phyloP scores from a whole-genome alignment of 768 basidiomycete species.

The Pholiota molesta region DNA sequence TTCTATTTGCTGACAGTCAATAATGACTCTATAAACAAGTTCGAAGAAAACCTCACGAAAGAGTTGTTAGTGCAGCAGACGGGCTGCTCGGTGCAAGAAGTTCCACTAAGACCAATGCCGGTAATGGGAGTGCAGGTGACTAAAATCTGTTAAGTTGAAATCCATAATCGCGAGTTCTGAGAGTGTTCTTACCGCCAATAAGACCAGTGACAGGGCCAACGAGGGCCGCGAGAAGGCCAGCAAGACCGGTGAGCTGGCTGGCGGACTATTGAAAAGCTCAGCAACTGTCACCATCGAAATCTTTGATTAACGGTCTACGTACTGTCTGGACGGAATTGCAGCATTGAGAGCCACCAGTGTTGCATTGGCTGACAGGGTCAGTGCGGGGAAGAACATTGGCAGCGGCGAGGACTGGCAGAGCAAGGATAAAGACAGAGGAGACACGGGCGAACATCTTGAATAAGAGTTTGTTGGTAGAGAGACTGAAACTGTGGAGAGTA shows the following conservation, averaged over 20 bases:
- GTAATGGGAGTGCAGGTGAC: conserved; percentile 34
- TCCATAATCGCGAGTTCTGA: not conserved
- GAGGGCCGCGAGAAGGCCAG: not conserved
- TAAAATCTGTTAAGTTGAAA: not conserved
- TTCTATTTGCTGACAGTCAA: conserved; percentile 22
- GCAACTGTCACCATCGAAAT: not conserved
- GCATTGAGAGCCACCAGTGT: conserved; percentile 33
- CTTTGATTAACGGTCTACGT: not conserved
- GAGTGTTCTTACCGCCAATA: not conserved
- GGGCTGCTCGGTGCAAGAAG: conserved; percentile 32
- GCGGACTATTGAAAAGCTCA: not conserved
- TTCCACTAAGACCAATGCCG: conserved; percentile 26
- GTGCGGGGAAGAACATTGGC: conserved; percentile 5
- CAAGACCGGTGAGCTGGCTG: not conserved
- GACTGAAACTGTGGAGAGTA: conserved; percentile 4
- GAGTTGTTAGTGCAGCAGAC: conserved; percentile 41
- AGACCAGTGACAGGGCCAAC: not conserved
- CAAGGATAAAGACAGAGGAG: not conserved
- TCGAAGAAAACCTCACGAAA: conserved; percentile 31
- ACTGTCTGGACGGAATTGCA: conserved; percentile 17
- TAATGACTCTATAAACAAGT: not conserved
- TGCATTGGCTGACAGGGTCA: conserved; percentile 23
- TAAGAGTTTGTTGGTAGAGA: not conserved
- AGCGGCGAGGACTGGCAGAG: conserved; percentile 14
- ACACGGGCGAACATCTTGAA: conserved; percentile 6